Evolutionary conservation across 176 grass and related monocot species (phyloP).

Genomic region (Triticum dicoccoides): DNA sequence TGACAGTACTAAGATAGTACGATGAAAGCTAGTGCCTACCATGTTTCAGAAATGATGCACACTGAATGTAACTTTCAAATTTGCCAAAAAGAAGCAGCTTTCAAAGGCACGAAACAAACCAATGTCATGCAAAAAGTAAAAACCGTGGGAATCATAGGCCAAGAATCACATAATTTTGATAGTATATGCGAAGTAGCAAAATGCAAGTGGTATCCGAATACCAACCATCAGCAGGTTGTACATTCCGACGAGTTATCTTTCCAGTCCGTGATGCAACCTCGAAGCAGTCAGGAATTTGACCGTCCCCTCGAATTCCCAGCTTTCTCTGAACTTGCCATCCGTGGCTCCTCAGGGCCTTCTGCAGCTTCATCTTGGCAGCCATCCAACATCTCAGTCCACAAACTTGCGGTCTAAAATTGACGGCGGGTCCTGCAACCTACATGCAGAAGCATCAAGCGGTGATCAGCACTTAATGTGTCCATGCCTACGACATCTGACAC

Average conservation of each 20-base stretch:
- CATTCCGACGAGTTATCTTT: slow-evolving; percentile 2
- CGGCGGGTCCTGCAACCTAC: slow-evolving; percentile 33
- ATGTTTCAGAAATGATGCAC: neutral
- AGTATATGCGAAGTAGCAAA: neutral
- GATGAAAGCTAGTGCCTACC: neutral
- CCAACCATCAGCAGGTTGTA: slow-evolving; percentile 23
- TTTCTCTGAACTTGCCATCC: slow-evolving; percentile 49
- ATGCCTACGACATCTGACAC: neutral
- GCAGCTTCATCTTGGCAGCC: slow-evolving; percentile 43
- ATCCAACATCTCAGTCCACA: slow-evolving; percentile 26
- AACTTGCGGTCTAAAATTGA: slow-evolving; percentile 16
- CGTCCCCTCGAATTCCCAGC: slow-evolving; percentile 28
- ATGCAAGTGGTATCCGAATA: slow-evolving; percentile 1
- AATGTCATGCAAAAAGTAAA: neutral
- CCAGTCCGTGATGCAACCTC: slow-evolving; percentile 8
- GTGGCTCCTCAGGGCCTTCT: slow-evolving; percentile 43
- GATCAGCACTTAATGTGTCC: slow-evolving; percentile 6
- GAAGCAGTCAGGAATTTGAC: slow-evolving; percentile 16
- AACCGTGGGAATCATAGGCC: neutral
- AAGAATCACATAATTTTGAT: neutral
- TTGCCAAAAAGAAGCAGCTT: neutral
- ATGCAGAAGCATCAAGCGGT: slow-evolving; percentile 14
- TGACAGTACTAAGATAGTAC: neutral
- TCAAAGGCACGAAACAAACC: slow-evolving; percentile 9
- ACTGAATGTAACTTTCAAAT: slow-evolving; percentile 10